Evolutionary conservation across 305 asterid genomes (phyloP).

Genomic region (Striga hermonthica): DNA sequence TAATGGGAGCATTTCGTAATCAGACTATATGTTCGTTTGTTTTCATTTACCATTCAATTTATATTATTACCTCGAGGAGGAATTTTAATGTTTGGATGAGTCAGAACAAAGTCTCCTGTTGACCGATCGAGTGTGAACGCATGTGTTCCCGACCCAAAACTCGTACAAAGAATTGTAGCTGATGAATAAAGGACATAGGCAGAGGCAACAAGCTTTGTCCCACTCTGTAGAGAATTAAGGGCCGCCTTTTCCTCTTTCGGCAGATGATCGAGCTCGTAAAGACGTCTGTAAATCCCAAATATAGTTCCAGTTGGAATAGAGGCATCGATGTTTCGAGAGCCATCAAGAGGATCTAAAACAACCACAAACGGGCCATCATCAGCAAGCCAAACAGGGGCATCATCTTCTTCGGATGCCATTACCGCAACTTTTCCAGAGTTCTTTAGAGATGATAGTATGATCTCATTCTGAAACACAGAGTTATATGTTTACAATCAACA

Average conservation of each 20-base stretch:
- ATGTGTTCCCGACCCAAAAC: constrained; percentile 78
- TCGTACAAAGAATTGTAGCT: constrained; percentile 73
- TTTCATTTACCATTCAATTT: background rate
- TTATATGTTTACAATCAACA: no score
- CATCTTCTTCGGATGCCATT: constrained; percentile 95
- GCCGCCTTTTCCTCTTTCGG: constrained; percentile 65
- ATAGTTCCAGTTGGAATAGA: constrained; percentile 96
- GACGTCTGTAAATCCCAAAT: constrained; percentile 73
- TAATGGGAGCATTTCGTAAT: background rate
- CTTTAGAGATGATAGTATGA: constrained; percentile 63
- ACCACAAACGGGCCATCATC: constrained; percentile 85
- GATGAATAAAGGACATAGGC: constrained; percentile 87
- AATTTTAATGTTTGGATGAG: constrained; percentile 62
- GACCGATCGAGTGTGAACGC: constrained; percentile 76
- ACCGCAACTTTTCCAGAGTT: constrained; percentile 84
- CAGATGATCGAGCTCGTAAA: constrained; percentile 66
- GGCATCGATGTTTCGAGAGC: constrained; percentile 88
- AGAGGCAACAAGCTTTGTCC: constrained; percentile 72
- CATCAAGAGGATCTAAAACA: constrained; percentile 84
- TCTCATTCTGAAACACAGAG: constrained; percentile 61
- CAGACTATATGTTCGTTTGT: background rate
- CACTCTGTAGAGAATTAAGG: constrained; percentile 83
- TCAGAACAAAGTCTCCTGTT: constrained; percentile 75
- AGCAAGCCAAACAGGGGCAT: constrained; percentile 79
- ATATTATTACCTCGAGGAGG: constrained; percentile 63